These are phyloP conservation scores for Kurtzmaniella quercitrusa DNA, from an alignment of 1,139 yeast genomes.

Conservation along the genomic window DNA sequence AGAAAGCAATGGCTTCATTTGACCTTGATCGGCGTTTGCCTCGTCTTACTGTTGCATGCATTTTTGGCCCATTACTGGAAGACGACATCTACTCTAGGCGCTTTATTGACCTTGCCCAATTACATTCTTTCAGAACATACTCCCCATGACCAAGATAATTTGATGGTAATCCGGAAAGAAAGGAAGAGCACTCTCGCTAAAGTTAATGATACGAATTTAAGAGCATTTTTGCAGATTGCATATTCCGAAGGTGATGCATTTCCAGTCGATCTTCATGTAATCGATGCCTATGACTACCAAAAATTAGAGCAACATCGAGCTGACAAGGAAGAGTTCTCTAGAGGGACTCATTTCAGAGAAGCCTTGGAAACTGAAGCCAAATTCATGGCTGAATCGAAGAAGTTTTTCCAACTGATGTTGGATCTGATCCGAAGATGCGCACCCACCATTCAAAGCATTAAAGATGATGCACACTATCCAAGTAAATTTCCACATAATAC, in stretches of 20 bases:
- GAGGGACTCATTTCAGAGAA: slow-evolving; percentile 11
- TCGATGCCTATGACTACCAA: slow-evolving; percentile 21
- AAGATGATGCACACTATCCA: slow-evolving; percentile 26
- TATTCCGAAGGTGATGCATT: not conserved
- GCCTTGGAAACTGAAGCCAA: slow-evolving; percentile 15
- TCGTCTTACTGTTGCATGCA: not conserved
- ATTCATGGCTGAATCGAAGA: slow-evolving; percentile 14
- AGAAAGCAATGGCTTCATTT: not conserved
- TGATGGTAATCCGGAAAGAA: not conserved
- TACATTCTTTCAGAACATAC: not conserved
- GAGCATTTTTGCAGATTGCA: not conserved
- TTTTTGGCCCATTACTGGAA: not conserved
- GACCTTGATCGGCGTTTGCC: not conserved
- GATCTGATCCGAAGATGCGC: slow-evolving; percentile 15
- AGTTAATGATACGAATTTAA: not conserved
- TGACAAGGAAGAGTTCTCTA: not conserved
- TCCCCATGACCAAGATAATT: not conserved
- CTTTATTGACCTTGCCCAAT: not conserved
- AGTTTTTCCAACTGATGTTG: slow-evolving; percentile 18
- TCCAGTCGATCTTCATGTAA: slow-evolving; percentile 9
- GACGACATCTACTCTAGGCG: not conserved
- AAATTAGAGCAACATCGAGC: slow-evolving; percentile 1
- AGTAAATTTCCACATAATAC: slow-evolving; percentile 15
- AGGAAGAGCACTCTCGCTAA: not conserved
- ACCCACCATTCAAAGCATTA: slow-evolving; percentile 21